These are phyloP conservation scores for Microbotryomycetes sp. DNA, from an alignment of 1,284 basidiomycete species.

Conservation along the genomic window DNA sequence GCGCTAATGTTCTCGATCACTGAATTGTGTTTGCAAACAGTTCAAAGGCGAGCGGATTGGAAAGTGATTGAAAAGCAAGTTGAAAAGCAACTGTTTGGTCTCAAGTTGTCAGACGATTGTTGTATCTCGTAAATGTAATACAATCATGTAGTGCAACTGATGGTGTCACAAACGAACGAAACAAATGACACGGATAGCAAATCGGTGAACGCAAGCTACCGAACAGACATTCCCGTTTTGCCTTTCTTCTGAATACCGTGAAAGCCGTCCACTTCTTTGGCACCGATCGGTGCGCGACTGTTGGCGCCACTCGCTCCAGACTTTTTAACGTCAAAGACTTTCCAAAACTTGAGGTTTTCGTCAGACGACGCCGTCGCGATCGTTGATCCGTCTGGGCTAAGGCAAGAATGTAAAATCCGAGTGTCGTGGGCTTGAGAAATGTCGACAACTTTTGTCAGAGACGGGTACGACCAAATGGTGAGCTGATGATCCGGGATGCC, in stretches of 20 bases:
- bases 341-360: constrained; percentile 91
- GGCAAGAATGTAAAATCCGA: constrained; percentile 72
- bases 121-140: constrained; percentile 9
- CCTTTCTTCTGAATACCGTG: constrained; percentile 31
- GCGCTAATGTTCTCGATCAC: not conserved
- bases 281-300: constrained; percentile 10
- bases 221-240: constrained; percentile 31
- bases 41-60: constrained; percentile 73
- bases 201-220: constrained; percentile 5
- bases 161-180: not conserved
- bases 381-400: constrained; percentile 79
- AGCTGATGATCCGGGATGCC: constrained; percentile 72
- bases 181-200: no score
- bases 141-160: not conserved
- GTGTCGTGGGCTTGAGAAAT: constrained; percentile 87
- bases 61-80: constrained; percentile 93
- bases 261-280: constrained; percentile 24
- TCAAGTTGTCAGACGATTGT: constrained; percentile 34
- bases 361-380: constrained; percentile 85
- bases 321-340: constrained; percentile 39
- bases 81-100: constrained; percentile 56
- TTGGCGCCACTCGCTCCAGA: constrained; percentile 1
- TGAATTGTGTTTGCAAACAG: not conserved
- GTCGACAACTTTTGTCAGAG: constrained; percentile 69
- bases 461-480: constrained; percentile 60